Conservation (phyloP, 2,329 filamentous ascomycete species). For the Neonectria punicea region DNA sequence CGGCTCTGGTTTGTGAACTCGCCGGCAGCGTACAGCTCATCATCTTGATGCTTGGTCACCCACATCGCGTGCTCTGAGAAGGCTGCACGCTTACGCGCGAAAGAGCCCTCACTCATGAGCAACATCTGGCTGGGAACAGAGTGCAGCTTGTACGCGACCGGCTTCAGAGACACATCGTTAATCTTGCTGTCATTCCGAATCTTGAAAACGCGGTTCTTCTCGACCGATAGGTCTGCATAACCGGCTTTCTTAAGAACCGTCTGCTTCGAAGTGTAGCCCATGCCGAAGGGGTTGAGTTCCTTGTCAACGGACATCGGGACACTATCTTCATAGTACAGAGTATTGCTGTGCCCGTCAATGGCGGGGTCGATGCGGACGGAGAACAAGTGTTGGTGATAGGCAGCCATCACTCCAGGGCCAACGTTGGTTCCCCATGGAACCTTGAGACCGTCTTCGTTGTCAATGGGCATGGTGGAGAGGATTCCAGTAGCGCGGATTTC, state of each 20-base stretch:
- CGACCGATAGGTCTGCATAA: constrained; percentile 55
- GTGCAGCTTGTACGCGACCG: constrained; percentile 55
- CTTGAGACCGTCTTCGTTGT: constrained; percentile 59
- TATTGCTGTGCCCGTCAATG: constrained; percentile 64
- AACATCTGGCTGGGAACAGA: constrained; percentile 55
- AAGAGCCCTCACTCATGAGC: constrained; percentile 7
- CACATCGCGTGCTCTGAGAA: constrained; percentile 45
- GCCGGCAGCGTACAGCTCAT: constrained; percentile 60
- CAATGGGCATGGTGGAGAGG: constrained; percentile 52
- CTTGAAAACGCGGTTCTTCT: constrained; percentile 58
- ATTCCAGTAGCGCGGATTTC: constrained; percentile 52
- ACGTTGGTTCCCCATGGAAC: constrained; percentile 68
- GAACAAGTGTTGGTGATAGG: constrained; percentile 75
- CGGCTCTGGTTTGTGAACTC: constrained; percentile 52
- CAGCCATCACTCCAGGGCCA: constrained; percentile 66
- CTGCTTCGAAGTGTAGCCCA: constrained; percentile 54
- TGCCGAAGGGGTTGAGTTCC: constrained; percentile 61
- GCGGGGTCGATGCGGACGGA: constrained; percentile 68
- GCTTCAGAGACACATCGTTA: constrained; percentile 46
- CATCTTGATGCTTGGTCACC: constrained; percentile 60
- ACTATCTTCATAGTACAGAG: constrained; percentile 18
- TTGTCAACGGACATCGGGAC: constrained; percentile 41
- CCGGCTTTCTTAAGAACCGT: constrained; percentile 54
- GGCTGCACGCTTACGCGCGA: constrained; percentile 8
- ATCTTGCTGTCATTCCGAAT: constrained; percentile 54